Percentiles rank a stretch among this genome's conserved stretches.
These are phyloP conservation scores for Lasiodiplodia gonubiensis DNA, from an alignment of 2,329 filamentous ascomycete genomes.

Conservation along the genomic window DNA sequence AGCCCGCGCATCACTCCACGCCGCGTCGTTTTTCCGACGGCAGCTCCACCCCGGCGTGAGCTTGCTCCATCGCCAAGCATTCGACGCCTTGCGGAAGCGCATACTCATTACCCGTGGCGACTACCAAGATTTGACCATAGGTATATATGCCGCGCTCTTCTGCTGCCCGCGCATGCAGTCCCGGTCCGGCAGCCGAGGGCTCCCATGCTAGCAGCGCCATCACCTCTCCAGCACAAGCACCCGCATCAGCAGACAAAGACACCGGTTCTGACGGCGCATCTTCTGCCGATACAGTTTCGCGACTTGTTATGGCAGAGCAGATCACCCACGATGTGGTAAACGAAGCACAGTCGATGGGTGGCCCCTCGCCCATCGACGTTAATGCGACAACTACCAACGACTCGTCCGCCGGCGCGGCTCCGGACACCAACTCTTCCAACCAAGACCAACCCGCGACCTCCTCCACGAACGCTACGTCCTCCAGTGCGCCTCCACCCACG, in stretches of 20 bases:
- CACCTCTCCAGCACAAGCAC: conserved; percentile 20
- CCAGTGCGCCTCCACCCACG: conserved; percentile 33
- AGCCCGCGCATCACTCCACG: conserved; percentile 18
- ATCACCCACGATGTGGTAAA: conserved; percentile 74
- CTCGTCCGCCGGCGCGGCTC: conserved; percentile 55
- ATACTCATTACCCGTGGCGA: conserved; percentile 46
- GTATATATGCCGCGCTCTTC: conserved; percentile 43
- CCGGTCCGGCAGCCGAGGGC: conserved; percentile 30
- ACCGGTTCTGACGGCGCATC: conserved; percentile 42
- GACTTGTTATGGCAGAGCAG: conserved; percentile 76
- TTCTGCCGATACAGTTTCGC: conserved; percentile 51
- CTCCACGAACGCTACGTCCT: conserved; percentile 36
- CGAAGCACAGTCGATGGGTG: conserved; percentile 71
- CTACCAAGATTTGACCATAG: conserved; percentile 47
- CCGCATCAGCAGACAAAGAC: conserved; percentile 35
- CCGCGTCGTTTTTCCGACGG: conserved; percentile 27
- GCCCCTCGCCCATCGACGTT: conserved; percentile 67
- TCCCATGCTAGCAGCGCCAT: conserved; percentile 21
- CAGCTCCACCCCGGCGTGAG: conserved; percentile 37
- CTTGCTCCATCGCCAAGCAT: conserved; percentile 37
- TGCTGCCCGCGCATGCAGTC: conserved; percentile 32
- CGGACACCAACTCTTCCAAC: conserved; percentile 43
- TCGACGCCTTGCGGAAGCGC: conserved; percentile 50
- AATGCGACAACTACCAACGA: conserved; percentile 65
- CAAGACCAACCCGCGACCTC: conserved; percentile 47